Percentiles rank a stretch among this genome's conserved stretches.
These are phyloP conservation scores for Byssochlamys sp. DNA, from an alignment of 2,329 filamentous ascomycete species.

Conservation along the genomic window DNA sequence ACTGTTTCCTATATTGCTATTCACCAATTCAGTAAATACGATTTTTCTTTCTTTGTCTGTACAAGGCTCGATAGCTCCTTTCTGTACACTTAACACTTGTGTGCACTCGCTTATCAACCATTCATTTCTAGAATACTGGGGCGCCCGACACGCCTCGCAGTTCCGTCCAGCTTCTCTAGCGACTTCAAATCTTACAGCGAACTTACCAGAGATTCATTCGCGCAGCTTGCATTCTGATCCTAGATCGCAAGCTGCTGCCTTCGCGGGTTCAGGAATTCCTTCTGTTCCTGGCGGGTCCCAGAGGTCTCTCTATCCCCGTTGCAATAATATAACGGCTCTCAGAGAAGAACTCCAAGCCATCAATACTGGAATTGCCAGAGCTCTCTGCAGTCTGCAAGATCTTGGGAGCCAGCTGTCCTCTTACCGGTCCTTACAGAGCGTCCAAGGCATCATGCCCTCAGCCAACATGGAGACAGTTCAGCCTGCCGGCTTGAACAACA, in stretches of 20 bases:
- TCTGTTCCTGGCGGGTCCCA: background rate
- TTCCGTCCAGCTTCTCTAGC: background rate
- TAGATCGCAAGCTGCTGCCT: background rate
- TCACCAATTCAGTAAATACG: constrained; percentile 4
- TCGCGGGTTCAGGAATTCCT: background rate
- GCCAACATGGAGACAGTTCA: background rate
- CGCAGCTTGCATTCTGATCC: background rate
- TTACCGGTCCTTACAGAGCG: background rate
- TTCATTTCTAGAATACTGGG: constrained; percentile 8
- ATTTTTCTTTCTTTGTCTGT: background rate
- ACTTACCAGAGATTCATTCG: background rate
- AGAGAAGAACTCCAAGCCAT: background rate
- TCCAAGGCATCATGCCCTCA: background rate
- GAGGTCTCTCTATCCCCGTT: background rate
- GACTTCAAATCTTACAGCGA: constrained; percentile 1
- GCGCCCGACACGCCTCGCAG: background rate
- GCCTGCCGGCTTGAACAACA: background rate
- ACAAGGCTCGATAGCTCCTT: background rate
- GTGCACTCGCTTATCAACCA: background rate
- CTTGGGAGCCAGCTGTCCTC: background rate
- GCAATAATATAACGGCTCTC: background rate
- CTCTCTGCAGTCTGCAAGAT: background rate
- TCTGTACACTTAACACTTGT: background rate
- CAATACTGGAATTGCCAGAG: background rate
- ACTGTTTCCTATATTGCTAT: constrained; percentile 4